Conservation (phyloP, 345 rosid genomes). For the Bretschneidera sinensis region DNA sequence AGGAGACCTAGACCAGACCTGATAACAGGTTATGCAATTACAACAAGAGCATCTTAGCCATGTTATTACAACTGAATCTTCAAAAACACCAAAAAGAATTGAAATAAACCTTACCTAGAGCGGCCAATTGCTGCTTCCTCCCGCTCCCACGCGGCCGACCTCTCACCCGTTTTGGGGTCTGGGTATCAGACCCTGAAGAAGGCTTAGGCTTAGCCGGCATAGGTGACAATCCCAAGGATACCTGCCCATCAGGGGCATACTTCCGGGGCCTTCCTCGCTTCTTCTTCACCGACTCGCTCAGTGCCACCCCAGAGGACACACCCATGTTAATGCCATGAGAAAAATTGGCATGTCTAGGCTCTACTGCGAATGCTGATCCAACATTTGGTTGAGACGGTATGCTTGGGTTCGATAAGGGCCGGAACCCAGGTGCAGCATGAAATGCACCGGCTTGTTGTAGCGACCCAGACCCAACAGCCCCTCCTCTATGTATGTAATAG, state of each 20-base stretch:
- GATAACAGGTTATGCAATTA: background rate
- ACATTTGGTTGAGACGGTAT: slow-evolving; percentile 42
- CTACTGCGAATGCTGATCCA: slow-evolving; percentile 47
- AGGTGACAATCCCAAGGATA: slow-evolving; percentile 77
- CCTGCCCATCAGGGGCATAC: slow-evolving; percentile 82
- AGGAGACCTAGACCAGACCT: background rate
- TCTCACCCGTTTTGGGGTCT: slow-evolving; percentile 49
- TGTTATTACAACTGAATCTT: no score
- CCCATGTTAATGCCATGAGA: slow-evolving; percentile 56
- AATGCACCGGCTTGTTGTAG: slow-evolving; percentile 47
- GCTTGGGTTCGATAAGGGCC: slow-evolving; percentile 50
- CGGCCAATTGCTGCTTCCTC: slow-evolving; percentile 89
- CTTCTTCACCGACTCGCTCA: slow-evolving; percentile 67
- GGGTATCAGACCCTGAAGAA: slow-evolving; percentile 50
- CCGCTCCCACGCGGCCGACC: slow-evolving; percentile 99
- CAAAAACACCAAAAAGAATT: background rate
- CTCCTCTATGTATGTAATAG: slow-evolving; percentile 80
- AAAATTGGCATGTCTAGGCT: slow-evolving; percentile 48
- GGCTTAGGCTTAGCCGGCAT: slow-evolving; percentile 52
- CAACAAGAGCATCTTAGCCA: no score
- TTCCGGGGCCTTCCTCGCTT: slow-evolving; percentile 97
- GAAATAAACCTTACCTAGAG: slow-evolving; percentile 54
- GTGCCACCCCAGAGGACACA: slow-evolving; percentile 38
- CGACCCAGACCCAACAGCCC: slow-evolving; percentile 45
- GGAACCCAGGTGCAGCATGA: slow-evolving; percentile 53